A percentile compares a stretch with the other conserved stretches of the same genome.
Conservation (phyloP, 805 yeast genomes). For the Brettanomyces naardenensis region DNA sequence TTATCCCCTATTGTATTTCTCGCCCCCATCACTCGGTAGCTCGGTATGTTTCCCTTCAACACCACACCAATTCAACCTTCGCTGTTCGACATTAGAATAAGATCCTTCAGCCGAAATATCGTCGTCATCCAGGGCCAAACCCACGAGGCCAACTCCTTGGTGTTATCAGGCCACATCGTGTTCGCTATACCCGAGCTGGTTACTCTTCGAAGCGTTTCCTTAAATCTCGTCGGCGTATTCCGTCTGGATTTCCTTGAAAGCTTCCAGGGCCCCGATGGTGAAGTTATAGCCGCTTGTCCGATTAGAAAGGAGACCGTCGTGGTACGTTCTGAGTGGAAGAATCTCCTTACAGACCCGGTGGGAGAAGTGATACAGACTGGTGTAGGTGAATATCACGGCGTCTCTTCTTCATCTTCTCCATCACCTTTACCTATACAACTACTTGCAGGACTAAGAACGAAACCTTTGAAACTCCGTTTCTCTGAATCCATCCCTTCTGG, state of each 20-base stretch:
- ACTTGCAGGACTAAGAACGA: neutral
- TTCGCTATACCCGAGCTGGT: constrained; percentile 35
- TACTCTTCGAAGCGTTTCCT: constrained; percentile 30
- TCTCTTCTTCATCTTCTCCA: neutral
- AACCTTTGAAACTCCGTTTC: constrained; percentile 1
- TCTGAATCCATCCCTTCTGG: constrained; percentile 14
- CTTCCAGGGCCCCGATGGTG: constrained; percentile 20
- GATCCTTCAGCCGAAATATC: constrained; percentile 33
- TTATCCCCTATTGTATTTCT: too few species aligned
- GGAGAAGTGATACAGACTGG: constrained; percentile 34
- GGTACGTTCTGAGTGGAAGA: constrained; percentile 39
- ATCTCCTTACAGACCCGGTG: constrained; percentile 31
- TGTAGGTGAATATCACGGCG: constrained; percentile 22
- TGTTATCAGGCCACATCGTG: constrained; percentile 40
- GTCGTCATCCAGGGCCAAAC: constrained; percentile 36
- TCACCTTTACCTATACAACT: neutral
- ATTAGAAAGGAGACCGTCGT: constrained; percentile 32
- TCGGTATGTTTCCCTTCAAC: too few species aligned
- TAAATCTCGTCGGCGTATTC: constrained; percentile 36
- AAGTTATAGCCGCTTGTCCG: constrained; percentile 23
- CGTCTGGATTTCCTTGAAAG: constrained; percentile 33
- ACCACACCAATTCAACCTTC: constrained; percentile 4
- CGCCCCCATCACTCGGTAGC: too few species aligned
- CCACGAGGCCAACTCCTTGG: constrained; percentile 34
- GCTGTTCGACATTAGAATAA: constrained; percentile 22